phyloP scores from a whole-genome alignment of 2,329 filamentous ascomycete species.

The Pseudogymnoascus sp. region DNA sequence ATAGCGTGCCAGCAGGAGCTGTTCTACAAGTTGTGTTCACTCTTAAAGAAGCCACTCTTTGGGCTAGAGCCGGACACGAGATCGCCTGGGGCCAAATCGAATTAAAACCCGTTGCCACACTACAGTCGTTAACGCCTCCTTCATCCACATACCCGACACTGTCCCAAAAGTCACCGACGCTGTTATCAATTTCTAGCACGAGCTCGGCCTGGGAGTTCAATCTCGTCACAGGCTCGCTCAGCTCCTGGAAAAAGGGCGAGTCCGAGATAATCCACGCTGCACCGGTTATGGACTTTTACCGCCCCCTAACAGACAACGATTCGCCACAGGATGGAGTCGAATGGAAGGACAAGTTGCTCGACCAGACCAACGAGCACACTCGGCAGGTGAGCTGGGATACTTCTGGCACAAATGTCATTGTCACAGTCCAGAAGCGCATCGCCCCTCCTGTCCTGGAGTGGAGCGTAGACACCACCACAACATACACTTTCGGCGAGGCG shows the following conservation, averaged over 20 bases:
- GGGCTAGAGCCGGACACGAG: slow-evolving; percentile 45
- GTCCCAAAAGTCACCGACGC: slow-evolving; percentile 22
- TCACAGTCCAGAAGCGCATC: slow-evolving; percentile 46
- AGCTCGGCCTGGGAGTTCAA: slow-evolving; percentile 39
- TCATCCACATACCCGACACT: slow-evolving; percentile 19
- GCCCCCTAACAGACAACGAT: slow-evolving; percentile 12
- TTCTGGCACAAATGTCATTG: slow-evolving; percentile 25
- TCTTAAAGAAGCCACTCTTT: slow-evolving; percentile 38
- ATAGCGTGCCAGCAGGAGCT: slow-evolving; percentile 29
- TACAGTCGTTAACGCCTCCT: slow-evolving; percentile 13
- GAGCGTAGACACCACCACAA: slow-evolving; percentile 44
- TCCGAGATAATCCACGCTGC: slow-evolving; percentile 40
- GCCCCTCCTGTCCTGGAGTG: slow-evolving; percentile 59
- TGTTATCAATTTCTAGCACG: slow-evolving; percentile 16
- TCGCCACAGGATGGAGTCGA: slow-evolving; percentile 40
- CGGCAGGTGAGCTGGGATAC: slow-evolving; percentile 25
- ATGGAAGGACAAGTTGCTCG: slow-evolving; percentile 45
- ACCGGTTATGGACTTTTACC: slow-evolving; percentile 35
- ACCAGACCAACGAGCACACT: slow-evolving; percentile 40
- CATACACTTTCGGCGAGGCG: slow-evolving; percentile 47
- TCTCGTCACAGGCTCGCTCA: slow-evolving; percentile 35
- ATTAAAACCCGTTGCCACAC: slow-evolving; percentile 20
- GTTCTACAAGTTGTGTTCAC: slow-evolving; percentile 45
- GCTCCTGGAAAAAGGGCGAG: slow-evolving; percentile 34
- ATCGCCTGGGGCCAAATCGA: slow-evolving; percentile 45